phyloP scores from a whole-genome alignment of 2,329 filamentous ascomycete species.

The Trichoderma aggressivum region DNA sequence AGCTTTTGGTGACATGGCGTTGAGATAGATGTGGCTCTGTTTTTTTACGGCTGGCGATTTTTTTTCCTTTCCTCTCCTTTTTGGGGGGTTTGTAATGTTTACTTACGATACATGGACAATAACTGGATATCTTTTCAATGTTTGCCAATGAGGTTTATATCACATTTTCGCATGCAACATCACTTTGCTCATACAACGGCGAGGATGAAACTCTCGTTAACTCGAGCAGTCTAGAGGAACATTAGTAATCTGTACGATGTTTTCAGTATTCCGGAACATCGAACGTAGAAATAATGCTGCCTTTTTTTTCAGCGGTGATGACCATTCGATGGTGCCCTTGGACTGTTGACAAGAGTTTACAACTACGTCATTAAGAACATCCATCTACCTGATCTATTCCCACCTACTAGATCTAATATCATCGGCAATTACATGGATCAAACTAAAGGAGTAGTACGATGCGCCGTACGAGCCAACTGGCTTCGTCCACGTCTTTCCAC shows the following conservation, averaged over 20 bases:
- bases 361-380: background rate
- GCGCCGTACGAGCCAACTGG: background rate
- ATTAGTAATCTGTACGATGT: background rate
- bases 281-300: background rate
- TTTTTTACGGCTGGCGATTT: background rate
- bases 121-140: background rate
- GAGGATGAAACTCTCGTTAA: background rate
- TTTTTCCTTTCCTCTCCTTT: background rate
- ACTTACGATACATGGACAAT: background rate
- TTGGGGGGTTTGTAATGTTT: background rate
- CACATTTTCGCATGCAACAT: background rate
- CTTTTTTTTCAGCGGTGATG: background rate
- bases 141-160: background rate
- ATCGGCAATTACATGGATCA: background rate
- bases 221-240: background rate
- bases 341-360: background rate
- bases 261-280: background rate
- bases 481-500: background rate
- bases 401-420: background rate
- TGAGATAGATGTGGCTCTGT: conserved; percentile 27
- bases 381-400: background rate
- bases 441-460: background rate
- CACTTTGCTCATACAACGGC: background rate
- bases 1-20: conserved; percentile 50
- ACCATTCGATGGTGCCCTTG: background rate